Conservation (phyloP, 2,329 filamentous ascomycete genomes). For the Lasiodiplodia theobromae region DNA sequence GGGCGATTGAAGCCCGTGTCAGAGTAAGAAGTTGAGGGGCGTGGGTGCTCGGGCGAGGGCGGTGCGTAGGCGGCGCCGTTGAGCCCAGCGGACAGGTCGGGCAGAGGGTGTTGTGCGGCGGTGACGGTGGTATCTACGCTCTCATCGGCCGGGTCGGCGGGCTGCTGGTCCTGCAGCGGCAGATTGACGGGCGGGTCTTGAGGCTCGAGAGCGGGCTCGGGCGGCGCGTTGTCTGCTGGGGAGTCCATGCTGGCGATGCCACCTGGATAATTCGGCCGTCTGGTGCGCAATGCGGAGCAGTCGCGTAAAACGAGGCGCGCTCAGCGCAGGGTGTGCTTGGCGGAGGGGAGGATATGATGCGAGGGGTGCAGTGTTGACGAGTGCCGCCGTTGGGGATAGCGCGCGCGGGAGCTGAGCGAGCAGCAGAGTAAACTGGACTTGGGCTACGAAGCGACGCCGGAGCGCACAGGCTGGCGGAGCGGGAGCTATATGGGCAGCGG, state of each 20-base stretch:
- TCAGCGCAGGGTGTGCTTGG: conserved; percentile 13
- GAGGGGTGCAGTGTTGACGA: conserved; percentile 18
- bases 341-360: conserved; percentile 2
- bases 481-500: conserved; percentile 11
- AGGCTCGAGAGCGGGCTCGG: conserved; percentile 28
- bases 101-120: conserved; percentile 46
- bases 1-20: conserved; percentile 56
- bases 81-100: conserved; percentile 43
- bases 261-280: conserved; percentile 22
- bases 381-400: conserved; percentile 23
- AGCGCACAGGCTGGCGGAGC: background rate
- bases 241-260: conserved; percentile 30
- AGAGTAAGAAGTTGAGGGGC: conserved; percentile 62
- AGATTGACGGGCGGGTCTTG: conserved; percentile 29
- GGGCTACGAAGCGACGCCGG: conserved; percentile 7
- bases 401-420: conserved; percentile 21
- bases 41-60: conserved; percentile 40
- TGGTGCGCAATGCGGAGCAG: conserved; percentile 26
- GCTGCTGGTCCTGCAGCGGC: conserved; percentile 39
- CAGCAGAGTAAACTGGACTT: conserved; percentile 17
- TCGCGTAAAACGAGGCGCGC: conserved; percentile 10
- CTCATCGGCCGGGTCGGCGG: conserved; percentile 53
- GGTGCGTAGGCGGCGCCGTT: conserved; percentile 53
- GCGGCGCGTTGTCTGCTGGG: conserved; percentile 28
- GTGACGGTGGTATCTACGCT: conserved; percentile 57